Evolutionary conservation across 352 stramenopile genomes (phyloP), one percentile per base, ranked within the genome.

Genomic region (Globisporangium barbulae): DNA sequence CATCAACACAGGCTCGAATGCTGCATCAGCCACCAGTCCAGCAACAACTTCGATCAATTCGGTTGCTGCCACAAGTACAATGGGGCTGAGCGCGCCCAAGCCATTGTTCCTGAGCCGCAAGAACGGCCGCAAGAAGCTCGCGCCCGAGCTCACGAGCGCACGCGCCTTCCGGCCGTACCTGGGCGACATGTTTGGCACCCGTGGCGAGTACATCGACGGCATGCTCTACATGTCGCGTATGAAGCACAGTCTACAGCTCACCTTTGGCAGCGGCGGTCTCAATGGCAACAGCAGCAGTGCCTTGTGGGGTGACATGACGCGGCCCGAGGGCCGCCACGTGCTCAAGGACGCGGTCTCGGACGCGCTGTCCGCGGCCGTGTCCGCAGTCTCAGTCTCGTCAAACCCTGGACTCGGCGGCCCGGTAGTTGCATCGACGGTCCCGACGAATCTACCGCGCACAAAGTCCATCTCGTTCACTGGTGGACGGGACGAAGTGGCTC

Each of bases 161-260:
- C 64, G n/a, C 1, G 70, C 81, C 7, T 78, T 95, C 5, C 75
- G 76, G 37, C 79, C 77, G 41, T 95, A 95, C 70, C 49, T 76
- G 7, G 87, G 87, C 13, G 85, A 95, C 61, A 85, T 91, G 63
- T 95, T 95, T 57, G 64, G 83, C 25, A 94, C 85, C 5, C 71
- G 85, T 5, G 87, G 87, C 5, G 83, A 94, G 19, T 95, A 95
- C 65, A 78, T 94, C 22, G 85, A 95, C 4, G 87, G 87, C 3
- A 89, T 94, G 80, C 54, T 95, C 13, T 95, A 95, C 65, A 94
- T 94, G 83, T 91, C 83, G 6, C 81, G 85, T 42, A 95, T 95
- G 87, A 91, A 92, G 66, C 74, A 74, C 25, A 89, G 76, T 49
- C 79, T 83, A 19, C 73, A 79, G 59, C 64, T 79, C 19, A 72